phyloP scores from a whole-genome alignment of 257 asterid genomes.

The Mitragyna speciosa region DNA sequence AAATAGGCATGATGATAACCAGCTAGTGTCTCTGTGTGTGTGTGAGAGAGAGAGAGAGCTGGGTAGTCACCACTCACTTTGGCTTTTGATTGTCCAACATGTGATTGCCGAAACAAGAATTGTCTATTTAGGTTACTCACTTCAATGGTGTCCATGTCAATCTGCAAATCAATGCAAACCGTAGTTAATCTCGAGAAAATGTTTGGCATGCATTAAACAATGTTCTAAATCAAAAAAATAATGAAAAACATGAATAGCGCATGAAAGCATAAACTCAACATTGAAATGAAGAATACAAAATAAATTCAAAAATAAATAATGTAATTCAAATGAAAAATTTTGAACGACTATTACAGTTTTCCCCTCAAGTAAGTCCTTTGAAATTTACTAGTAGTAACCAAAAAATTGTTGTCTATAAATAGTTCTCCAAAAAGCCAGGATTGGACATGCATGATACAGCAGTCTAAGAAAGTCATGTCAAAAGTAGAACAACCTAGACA shows the following conservation, averaged over 20 bases:
- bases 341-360: not conserved
- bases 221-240: not conserved
- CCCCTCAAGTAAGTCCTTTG: not conserved
- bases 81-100: slow-evolving; percentile 97
- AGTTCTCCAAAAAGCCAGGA: not conserved
- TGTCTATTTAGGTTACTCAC: slow-evolving; percentile 98
- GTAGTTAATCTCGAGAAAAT: not conserved
- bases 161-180: slow-evolving; percentile 53
- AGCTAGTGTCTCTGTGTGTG: not conserved
- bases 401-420: not conserved
- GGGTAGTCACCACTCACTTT: slow-evolving; percentile 53
- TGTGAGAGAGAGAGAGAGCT: not conserved
- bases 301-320: not conserved
- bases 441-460: not conserved
- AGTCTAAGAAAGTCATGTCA: not conserved
- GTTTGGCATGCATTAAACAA: not conserved
- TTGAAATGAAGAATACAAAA: not conserved
- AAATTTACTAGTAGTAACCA: not conserved
- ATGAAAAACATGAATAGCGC: not conserved
- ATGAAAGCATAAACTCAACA: not conserved
- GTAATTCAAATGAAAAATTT: not conserved
- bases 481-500: not conserved
- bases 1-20: not conserved
- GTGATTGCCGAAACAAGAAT: slow-evolving; percentile 88
- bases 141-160: slow-evolving; percentile 98